Evolutionary conservation across 495 filamentous ascomycete genomes (phyloP).

Genomic region (Penicillium silybi): DNA sequence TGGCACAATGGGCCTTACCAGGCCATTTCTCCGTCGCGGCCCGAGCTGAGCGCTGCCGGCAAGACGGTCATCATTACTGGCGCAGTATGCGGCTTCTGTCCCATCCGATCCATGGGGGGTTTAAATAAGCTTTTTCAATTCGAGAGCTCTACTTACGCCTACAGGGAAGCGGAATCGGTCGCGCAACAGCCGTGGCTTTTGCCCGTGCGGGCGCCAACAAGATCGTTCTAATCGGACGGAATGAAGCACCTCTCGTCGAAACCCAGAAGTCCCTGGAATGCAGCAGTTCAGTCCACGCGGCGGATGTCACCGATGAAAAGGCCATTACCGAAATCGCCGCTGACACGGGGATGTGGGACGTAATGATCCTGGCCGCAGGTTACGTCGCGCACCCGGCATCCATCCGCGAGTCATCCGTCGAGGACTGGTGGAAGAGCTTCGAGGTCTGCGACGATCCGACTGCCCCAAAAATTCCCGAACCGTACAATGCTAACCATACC

Average conservation of each 20-base stretch:
- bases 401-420: slow-evolving; percentile 18
- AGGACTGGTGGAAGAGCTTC: slow-evolving; percentile 36
- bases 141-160: slow-evolving; percentile 5
- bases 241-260: slow-evolving; percentile 16
- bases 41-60: slow-evolving; percentile 36
- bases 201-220: slow-evolving; percentile 31
- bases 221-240: slow-evolving; percentile 35
- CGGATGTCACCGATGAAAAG: slow-evolving; percentile 22
- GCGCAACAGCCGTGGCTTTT: slow-evolving; percentile 36
- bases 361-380: slow-evolving; percentile 32
- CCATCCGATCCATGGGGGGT: background rate
- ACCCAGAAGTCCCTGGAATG: slow-evolving; percentile 9
- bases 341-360: slow-evolving; percentile 29
- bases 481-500: background rate
- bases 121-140: background rate
- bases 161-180: slow-evolving; percentile 34
- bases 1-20: slow-evolving; percentile 42
- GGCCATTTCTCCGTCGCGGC: slow-evolving; percentile 34
- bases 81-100: slow-evolving; percentile 15
- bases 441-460: slow-evolving; percentile 23
- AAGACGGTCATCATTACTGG: slow-evolving; percentile 49
- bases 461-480: background rate
- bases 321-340: slow-evolving; percentile 13
- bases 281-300: slow-evolving; percentile 3
- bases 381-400: slow-evolving; percentile 17